Evolutionary conservation across 2,329 filamentous ascomycete species (phyloP).

Genomic region (Pochonia chlamydosporia): DNA sequence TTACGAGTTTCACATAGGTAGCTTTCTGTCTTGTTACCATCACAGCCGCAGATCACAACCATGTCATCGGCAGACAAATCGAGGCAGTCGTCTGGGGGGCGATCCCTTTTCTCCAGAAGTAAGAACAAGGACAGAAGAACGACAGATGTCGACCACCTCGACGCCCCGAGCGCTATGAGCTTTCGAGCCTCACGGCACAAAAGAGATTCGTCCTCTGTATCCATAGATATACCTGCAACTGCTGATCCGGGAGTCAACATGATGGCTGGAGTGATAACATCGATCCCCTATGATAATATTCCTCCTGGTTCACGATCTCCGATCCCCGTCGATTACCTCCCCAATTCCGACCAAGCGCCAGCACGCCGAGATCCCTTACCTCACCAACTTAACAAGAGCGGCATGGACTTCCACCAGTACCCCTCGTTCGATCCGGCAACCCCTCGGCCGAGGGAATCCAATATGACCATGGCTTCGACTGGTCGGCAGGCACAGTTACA

Average conservation of each 20-base stretch:
- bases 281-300: slow-evolving; percentile 78
- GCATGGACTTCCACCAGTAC: slow-evolving; percentile 83
- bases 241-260: slow-evolving; percentile 63
- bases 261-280: slow-evolving; percentile 77
- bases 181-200: slow-evolving; percentile 72
- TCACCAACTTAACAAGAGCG: slow-evolving; percentile 75
- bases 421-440: slow-evolving; percentile 59
- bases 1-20: slow-evolving; percentile 25
- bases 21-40: slow-evolving; percentile 6
- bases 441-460: slow-evolving; percentile 34
- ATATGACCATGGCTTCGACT: slow-evolving; percentile 57
- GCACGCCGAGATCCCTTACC: slow-evolving; percentile 68
- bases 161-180: slow-evolving; percentile 54
- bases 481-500: slow-evolving; percentile 71
- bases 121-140: slow-evolving; percentile 69
- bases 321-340: slow-evolving; percentile 66
- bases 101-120: slow-evolving; percentile 83
- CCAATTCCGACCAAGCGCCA: slow-evolving; percentile 58
- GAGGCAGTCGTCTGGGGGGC: slow-evolving; percentile 69
- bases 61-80: slow-evolving; percentile 70
- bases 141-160: slow-evolving; percentile 52
- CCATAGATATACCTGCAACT: slow-evolving; percentile 61
- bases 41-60: slow-evolving; percentile 12
- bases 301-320: slow-evolving; percentile 62
- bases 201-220: slow-evolving; percentile 65